A percentile compares a stretch with the other conserved stretches of the same genome.
phyloP scores from a whole-genome alignment of 1,284 basidiomycete species.

The Cutaneotrichosporon spelunceum region DNA sequence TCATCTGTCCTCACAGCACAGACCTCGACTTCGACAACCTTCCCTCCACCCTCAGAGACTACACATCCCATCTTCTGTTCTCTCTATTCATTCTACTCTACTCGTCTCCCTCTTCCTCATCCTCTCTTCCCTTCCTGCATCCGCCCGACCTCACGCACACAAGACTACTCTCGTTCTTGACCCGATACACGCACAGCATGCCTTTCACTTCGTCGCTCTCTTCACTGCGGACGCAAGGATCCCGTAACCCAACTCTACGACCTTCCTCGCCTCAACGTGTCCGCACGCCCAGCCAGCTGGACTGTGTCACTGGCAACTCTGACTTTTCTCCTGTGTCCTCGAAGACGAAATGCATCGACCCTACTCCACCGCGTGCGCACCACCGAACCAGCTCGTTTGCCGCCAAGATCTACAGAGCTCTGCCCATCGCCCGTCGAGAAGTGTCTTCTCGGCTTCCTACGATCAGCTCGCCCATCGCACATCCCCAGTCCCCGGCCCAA shows the following conservation, averaged over 20 bases:
- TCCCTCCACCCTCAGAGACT: too few relatives aligned
- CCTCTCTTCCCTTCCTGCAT: neutral
- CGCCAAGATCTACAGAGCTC: conserved; percentile 13
- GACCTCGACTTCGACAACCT: neutral
- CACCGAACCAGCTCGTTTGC: conserved; percentile 1
- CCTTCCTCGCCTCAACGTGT: neutral
- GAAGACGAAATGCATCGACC: neutral
- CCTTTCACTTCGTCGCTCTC: neutral
- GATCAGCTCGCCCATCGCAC: conserved; percentile 11
- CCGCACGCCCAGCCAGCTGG: neutral
- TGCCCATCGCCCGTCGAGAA: conserved; percentile 8
- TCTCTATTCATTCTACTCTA: neutral
- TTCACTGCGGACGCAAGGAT: neutral
- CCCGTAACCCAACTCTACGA: neutral
- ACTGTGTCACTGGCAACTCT: neutral
- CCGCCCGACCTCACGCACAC: neutral
- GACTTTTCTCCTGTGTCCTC: neutral
- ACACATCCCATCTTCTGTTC: neutral
- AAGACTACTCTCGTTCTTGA: neutral
- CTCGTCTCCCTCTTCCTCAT: neutral
- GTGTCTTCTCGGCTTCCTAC: neutral
- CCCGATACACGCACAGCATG: neutral
- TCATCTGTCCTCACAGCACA: neutral
- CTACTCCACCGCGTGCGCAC: neutral
- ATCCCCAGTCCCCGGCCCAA: neutral